These are phyloP conservation scores for Mycotypha africana DNA, from an alignment of 371 early-diverging fungal genomes.

Conservation along the genomic window DNA sequence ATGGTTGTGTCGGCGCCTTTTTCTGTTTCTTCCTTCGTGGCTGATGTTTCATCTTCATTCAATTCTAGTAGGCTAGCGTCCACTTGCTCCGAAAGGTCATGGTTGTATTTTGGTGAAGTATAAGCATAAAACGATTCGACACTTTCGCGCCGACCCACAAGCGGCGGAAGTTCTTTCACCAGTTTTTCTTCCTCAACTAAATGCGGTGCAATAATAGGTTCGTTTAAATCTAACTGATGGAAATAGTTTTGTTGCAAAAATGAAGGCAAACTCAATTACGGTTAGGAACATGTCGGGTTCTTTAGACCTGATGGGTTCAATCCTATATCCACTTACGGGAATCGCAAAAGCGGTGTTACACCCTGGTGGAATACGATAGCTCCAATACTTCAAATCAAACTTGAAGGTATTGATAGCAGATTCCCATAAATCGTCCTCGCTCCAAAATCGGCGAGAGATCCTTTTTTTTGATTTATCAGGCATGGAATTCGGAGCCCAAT, in stretches of 20 bases:
- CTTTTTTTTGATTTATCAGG: conserved; percentile 15
- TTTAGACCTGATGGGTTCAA: no score
- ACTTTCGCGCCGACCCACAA: background rate
- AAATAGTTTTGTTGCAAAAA: background rate
- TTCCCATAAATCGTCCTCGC: conserved; percentile 21
- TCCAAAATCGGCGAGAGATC: conserved; percentile 5
- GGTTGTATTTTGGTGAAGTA: no score
- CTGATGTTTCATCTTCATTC: no score
- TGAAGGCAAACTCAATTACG: background rate
- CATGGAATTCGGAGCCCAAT: conserved; percentile 23
- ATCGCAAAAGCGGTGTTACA: conserved; percentile 7
- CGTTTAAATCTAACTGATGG: conserved; percentile 6
- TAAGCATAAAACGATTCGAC: background rate
- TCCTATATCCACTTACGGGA: conserved; percentile 3
- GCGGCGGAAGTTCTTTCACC: background rate
- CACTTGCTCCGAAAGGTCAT: no score
- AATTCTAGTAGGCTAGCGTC: no score
- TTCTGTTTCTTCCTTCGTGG: no score
- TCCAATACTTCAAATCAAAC: conserved; percentile 25
- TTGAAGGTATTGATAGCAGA: conserved; percentile 16
- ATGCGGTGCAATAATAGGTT: conserved; percentile 3
- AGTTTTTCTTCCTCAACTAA: conserved; percentile 4
- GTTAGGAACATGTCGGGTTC: background rate
- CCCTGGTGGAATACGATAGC: conserved; percentile 25
- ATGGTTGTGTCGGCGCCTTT: no score